Percentiles rank a stretch among this genome's conserved stretches.
phyloP scores from a whole-genome alignment of 768 basidiomycete species.

The Dioszegia hungarica region DNA sequence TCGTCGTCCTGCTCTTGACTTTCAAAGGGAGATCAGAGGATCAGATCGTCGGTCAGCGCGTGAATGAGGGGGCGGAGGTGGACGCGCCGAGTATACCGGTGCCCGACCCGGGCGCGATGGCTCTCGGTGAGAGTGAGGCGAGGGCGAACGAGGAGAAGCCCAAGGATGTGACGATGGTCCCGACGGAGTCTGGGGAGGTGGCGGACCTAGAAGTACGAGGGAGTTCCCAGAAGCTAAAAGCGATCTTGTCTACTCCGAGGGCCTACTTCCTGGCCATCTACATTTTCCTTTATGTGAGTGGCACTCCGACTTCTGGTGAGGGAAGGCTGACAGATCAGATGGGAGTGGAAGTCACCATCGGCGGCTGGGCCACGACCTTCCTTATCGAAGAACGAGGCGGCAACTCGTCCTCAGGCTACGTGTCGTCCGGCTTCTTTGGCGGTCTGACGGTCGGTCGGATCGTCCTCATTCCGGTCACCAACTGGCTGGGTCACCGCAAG shows the following conservation, averaged over 20 bases:
- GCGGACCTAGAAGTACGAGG: constrained; percentile 4
- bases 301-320: neutral
- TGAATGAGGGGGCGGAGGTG: neutral
- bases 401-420: constrained; percentile 40
- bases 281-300: constrained; percentile 47
- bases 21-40: constrained; percentile 71
- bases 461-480: constrained; percentile 55
- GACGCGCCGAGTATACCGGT: neutral
- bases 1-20: constrained; percentile 55
- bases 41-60: constrained; percentile 52
- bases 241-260: constrained; percentile 36
- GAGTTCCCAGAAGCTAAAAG: constrained; percentile 34
- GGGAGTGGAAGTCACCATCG: constrained; percentile 49
- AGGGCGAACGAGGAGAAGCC: neutral
- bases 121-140: neutral
- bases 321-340: constrained; percentile 27
- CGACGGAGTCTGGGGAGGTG: neutral
- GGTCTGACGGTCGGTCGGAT: constrained; percentile 58
- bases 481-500: constrained; percentile 47
- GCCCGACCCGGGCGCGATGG: neutral
- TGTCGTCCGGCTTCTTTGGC: constrained; percentile 48
- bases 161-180: neutral
- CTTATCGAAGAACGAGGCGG: constrained; percentile 36
- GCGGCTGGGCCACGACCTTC: constrained; percentile 46
- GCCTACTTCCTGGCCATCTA: constrained; percentile 47